Evolutionary conservation across 257 asterid species (phyloP), one percentile per base, ranked within the genome.

Genomic region (Fraxinus cuspidata): DNA sequence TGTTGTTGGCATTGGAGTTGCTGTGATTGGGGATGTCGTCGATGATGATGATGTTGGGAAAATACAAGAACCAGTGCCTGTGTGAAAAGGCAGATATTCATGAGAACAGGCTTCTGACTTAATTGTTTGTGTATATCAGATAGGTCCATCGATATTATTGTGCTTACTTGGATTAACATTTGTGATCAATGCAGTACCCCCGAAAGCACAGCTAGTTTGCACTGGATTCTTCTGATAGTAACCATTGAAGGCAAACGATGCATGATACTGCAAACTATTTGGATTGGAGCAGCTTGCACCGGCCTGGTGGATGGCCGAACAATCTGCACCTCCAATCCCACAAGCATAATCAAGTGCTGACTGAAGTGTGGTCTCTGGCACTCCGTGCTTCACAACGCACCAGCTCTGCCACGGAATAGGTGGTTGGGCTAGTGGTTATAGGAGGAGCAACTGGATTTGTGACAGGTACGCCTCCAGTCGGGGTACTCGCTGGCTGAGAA

Each of bases 321-420:
- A 95, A 81, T 95, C 99, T 21, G 92, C 97, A 2, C 96, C 94
- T 60, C 97, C 97, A 0, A 84, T 78, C 78, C 99, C 99, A 80
- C 99, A 95, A 0, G 99, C 97, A 72, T 95, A 95, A 76, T 95
- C 98, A 11, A 95, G 90, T 1, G 96, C 98, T 0, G 90, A 35
- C 77, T 95, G 98, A 60, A 93, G 78, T 23, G 87, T 72, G 27
- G 77, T 75, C 53, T 91, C 91, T 16, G 83, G 70, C 29, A 74
- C 67, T 18, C 99, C 99, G 53, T 88, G 77, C 82, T 79, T 92
- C 0, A 92, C 99, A 44, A 93, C 88, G 49, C 99, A 95, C 97
- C 97, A 95, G 85, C 90, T 88, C 90, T 91, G 97, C 72, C 97
- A 97, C 2, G 89, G 69, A 29, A 65, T 74, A 88, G 29, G 88